Base-by-base conservation (phyloP, 208 protist species). In the Wallacemonas collosoma region DNA sequence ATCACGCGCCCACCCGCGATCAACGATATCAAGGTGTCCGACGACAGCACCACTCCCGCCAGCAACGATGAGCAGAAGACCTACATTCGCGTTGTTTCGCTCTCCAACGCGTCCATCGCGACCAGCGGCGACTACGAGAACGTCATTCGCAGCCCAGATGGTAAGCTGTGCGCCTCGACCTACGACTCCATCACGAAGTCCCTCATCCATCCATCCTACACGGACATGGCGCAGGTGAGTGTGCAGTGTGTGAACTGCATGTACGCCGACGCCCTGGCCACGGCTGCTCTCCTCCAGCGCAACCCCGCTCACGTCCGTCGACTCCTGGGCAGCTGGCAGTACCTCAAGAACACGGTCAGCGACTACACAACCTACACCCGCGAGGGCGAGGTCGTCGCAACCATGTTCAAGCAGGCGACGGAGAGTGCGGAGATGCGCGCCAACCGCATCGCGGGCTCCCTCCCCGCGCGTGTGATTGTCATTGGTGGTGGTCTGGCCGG, bases 401-500 rank as follows among this genome's bases (percentile, higher is more conserved):
- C 77, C 55, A 93, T 90, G 87, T 82, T 79, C 73, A 82, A 91
- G 70, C 89, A 88, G 56, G 84, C 90, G 12, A 86, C 66, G 36
- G 90, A 91, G 81, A 85, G 61, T 65, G 9, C 53, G 1, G 87
- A 84, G 71, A 77, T 85, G 72, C 79, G 81, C 3, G 70, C 69
- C 43, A 80, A 86, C 61, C 90, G 87, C 69, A 88, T 92, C 72
- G 66, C 68, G 65, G 80, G 80, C 63, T 83, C 80, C 50, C 72
- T 89, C 43, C 86, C 87, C 48, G 79, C 86, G 11, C 84, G 87
- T 45, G 87, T 97, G 56, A 75, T 97, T 68, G 85, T 97, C 77
- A 80, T 97, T 45, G 93, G 93, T 41, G 90, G 89, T 39, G 93
- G 93, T 43, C 83, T 97, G n/a, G 88, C 93, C 41, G 93, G 93